These are phyloP conservation scores for Diplodia mutila DNA, from an alignment of 2,329 filamentous ascomycete genomes.

Conservation along the genomic window DNA sequence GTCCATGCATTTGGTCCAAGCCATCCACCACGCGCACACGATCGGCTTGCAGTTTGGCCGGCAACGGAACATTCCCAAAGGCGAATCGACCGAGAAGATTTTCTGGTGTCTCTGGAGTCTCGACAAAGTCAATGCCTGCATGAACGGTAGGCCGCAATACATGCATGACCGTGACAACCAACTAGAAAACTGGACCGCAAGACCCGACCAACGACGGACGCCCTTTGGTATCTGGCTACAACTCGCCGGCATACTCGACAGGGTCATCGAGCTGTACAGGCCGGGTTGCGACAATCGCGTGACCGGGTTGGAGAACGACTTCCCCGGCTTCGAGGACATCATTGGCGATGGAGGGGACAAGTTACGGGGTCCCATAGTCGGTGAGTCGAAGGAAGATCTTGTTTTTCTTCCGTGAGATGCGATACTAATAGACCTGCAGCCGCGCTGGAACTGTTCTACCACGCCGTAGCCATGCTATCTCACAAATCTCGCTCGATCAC, in stretches of 20 bases:
- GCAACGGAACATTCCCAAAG: constrained; percentile 36
- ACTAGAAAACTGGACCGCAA: constrained; percentile 45
- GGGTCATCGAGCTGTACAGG: constrained; percentile 53
- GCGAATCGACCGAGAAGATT: constrained; percentile 48
- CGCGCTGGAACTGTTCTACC: constrained; percentile 58
- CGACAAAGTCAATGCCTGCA: constrained; percentile 53
- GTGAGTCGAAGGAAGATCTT: constrained; percentile 30
- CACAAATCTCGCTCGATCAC: constrained; percentile 54
- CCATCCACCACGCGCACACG: constrained; percentile 55
- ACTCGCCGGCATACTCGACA: constrained; percentile 50
- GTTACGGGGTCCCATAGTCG: constrained; percentile 42
- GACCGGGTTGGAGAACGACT: constrained; percentile 53
- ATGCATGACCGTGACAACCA: constrained; percentile 55
- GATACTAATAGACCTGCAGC: not conserved
- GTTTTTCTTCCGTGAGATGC: not conserved
- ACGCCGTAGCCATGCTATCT: constrained; percentile 60
- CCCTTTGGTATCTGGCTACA: constrained; percentile 54
- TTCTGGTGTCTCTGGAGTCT: constrained; percentile 57
- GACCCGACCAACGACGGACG: constrained; percentile 49
- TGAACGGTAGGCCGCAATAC: constrained; percentile 52
- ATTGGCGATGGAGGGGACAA: constrained; percentile 45
- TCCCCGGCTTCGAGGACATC: constrained; percentile 52
- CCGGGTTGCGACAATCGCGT: constrained; percentile 46
- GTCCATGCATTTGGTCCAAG: constrained; percentile 52
- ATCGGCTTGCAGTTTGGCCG: constrained; percentile 51